Percentiles rank a stretch among this genome's conserved stretches.
Conservation (phyloP, 169 alveolate species). For the Sarcocystis neurona region DNA sequence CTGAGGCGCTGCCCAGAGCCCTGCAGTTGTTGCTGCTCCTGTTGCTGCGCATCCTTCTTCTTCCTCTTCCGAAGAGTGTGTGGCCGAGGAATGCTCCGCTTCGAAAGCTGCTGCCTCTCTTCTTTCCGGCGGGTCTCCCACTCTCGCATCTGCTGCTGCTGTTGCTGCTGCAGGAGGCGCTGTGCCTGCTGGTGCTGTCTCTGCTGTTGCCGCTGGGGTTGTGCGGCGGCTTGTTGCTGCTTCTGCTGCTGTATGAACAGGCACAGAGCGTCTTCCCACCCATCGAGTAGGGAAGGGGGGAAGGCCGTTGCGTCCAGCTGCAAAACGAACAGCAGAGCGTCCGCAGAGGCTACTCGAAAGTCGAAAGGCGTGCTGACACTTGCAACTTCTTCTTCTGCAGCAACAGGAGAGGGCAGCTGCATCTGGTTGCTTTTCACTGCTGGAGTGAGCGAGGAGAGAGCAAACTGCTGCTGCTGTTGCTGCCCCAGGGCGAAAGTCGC, state of each 20-base stretch:
- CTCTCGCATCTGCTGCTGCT: conserved; percentile 18
- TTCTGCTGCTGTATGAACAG: conserved; percentile 1
- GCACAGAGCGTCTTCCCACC: conserved; percentile 32
- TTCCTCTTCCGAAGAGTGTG: too few relatives aligned
- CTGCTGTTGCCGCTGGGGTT: too few relatives aligned
- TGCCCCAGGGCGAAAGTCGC: too few relatives aligned
- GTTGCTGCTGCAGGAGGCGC: conserved; percentile 33
- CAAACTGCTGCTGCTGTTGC: too few relatives aligned
- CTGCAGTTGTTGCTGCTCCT: too few relatives aligned
- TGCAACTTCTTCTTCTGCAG: too few relatives aligned
- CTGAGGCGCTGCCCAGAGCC: too few relatives aligned
- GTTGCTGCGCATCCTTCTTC: too few relatives aligned
- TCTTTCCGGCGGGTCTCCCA: neutral
- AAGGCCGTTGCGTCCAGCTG: conserved; percentile 17
- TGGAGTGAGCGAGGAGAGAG: too few relatives aligned
- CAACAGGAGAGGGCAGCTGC: too few relatives aligned
- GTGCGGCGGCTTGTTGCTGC: neutral
- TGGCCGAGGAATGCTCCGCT: too few relatives aligned
- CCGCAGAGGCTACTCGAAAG: conserved; percentile 45
- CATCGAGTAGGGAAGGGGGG: neutral
- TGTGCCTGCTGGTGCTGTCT: conserved; percentile 23
- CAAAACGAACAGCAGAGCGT: conserved; percentile 42
- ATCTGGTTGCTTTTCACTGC: too few relatives aligned
- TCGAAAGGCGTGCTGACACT: conserved; percentile 4
- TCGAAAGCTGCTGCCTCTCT: neutral